Percentiles rank a stretch among this genome's conserved stretches.
Evolutionary conservation across 2,329 filamentous ascomycete genomes (phyloP).

Genomic region (Cercospora zeina): DNA sequence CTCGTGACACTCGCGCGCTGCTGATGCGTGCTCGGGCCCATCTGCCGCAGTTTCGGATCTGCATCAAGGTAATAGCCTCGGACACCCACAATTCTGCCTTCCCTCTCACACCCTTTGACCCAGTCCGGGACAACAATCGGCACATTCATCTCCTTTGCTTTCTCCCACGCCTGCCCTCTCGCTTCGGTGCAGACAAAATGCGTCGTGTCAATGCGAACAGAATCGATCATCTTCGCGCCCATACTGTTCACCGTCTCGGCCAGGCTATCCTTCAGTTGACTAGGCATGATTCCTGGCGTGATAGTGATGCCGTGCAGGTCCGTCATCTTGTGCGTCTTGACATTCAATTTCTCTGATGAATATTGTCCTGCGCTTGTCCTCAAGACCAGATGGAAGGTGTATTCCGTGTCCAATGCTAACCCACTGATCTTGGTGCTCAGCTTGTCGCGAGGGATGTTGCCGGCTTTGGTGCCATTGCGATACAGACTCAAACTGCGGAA

Average conservation of each 20-base stretch:
- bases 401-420: constrained; percentile 93
- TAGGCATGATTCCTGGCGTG: constrained; percentile 81
- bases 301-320: constrained; percentile 94
- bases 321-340: constrained; percentile 97
- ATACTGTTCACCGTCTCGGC: constrained; percentile 78
- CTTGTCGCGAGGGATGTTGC: constrained; percentile 88
- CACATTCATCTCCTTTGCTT: constrained; percentile 96
- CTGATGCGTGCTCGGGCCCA: constrained; percentile 45
- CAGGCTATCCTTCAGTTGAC: constrained; percentile 70
- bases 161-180: constrained; percentile 87
- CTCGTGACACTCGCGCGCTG: constrained; percentile 35
- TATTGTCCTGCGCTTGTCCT: constrained; percentile 88
- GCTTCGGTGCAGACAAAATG: constrained; percentile 98
- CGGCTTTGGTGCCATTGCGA: constrained; percentile 94
- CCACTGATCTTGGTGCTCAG: constrained; percentile 96
- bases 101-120: constrained; percentile 94
- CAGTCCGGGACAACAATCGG: constrained; percentile 95
- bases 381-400: constrained; percentile 89
- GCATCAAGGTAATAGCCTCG: constrained; percentile 96
- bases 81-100: constrained; percentile 88
- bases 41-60: constrained; percentile 62
- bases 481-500: constrained; percentile 86
- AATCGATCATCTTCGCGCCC: constrained; percentile 86
- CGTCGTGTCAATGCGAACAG: constrained; percentile 92
- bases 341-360: constrained; percentile 76